These are phyloP conservation scores for Trichoderma harzianum DNA, from an alignment of 2,329 filamentous ascomycete species.

Conservation along the genomic window DNA sequence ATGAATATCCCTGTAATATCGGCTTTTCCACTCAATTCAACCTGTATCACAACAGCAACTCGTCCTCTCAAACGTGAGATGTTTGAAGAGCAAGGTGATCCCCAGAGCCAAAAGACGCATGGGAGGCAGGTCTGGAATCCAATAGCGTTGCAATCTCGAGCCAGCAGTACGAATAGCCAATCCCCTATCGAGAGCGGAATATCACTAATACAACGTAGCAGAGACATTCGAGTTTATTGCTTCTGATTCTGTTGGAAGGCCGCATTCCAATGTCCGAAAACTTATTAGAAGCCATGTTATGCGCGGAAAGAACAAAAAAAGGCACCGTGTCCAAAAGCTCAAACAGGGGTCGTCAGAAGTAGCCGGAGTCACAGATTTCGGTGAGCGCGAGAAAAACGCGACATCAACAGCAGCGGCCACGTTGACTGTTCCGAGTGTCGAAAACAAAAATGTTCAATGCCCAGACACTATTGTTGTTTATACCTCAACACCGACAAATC, in stretches of 20 bases:
- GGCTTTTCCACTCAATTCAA: neutral
- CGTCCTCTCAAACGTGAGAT: neutral
- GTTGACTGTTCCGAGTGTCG: neutral
- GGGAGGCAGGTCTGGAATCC: neutral
- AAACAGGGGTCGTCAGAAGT: neutral
- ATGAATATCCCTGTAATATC: neutral
- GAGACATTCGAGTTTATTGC: neutral
- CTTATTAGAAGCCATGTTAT: neutral
- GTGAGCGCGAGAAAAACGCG: neutral
- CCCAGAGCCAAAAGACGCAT: neutral
- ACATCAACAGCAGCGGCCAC: neutral
- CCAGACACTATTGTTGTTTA: too few species aligned
- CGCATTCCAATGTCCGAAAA: neutral
- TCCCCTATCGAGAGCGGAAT: neutral
- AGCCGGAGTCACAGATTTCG: neutral
- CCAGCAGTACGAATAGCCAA: neutral
- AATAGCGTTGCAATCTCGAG: neutral
- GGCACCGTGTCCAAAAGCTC: neutral
- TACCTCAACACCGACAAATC: neutral
- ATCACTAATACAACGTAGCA: neutral
- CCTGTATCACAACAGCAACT: neutral
- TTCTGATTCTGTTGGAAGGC: neutral
- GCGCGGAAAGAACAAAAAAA: neutral
- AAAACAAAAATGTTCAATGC: too few species aligned
- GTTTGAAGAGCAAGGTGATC: neutral